Evolutionary conservation across 2,329 filamentous ascomycete species (phyloP), one percentile per base, ranked within the genome.

Genomic region (Penicillium crustosum): DNA sequence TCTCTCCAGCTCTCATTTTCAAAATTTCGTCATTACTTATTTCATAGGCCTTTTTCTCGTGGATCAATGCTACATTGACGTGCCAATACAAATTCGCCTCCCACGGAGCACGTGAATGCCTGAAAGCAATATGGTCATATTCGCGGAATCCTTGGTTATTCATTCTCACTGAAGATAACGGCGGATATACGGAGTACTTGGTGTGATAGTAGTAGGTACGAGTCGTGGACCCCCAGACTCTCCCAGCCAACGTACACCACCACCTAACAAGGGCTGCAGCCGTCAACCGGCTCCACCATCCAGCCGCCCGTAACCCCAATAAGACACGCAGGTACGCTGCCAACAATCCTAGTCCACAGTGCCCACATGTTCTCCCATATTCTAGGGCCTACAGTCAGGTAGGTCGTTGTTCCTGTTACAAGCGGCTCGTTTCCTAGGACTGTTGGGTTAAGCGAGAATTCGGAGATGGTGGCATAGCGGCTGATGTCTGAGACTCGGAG

Each of bases 201-300:
- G 69, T 74, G 50, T 69, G 62, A 54, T 76, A n/a, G n/a, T n/a
- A n/a, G n/a, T n/a, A n/a, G 73, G 57, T 76, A 76, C 19, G 60
- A 65, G 39, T 75, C 68, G 57, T 76, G 73, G 25, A 70, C 50
- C 43, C 70, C 65, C 6, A 73, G 62, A 49, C 61, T 70, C 57
- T 72, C 66, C 74, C 71, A 74, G n/a, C 70, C 71, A 9, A 75
- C 72, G 54, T 68, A 71, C 21, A 73, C 73, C 31, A 33, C 31
- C 8, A 74, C 57, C 62, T 70, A 75, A 27, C 64, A 67, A 6
- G 57, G 58, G 9, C 60, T 61, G 27, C 65, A 53, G 10, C 67
- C 69, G 21, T 71, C 68, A 15, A 74, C 64, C 2, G 61, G 57
- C 62, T 76, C 73, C 42, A 72, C 55, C 41, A 75, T 60, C 48